Evolutionary conservation across 495 filamentous ascomycete genomes (phyloP).

Genomic region (Penicillium goetzii): DNA sequence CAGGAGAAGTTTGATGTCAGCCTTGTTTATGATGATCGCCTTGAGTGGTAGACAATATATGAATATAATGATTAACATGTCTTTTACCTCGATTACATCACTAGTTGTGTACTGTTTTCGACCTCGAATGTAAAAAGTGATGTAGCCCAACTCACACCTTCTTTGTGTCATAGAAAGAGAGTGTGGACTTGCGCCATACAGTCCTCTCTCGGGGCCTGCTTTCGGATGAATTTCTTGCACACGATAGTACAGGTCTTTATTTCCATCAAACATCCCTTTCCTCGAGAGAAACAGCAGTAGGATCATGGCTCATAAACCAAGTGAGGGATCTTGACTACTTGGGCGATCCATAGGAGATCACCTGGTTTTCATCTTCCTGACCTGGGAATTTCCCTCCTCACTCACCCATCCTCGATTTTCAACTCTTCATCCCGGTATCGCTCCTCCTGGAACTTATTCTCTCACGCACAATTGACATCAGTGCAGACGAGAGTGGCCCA

Average conservation of each 20-base stretch:
- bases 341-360: neutral
- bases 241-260: neutral
- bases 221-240: too few relatives aligned
- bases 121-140: too few relatives aligned
- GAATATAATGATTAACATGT: neutral
- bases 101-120: neutral
- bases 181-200: neutral
- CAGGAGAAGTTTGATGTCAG: constrained; percentile 58
- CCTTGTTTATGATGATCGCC: constrained; percentile 58
- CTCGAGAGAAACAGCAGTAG: neutral
- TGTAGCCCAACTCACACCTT: too few relatives aligned
- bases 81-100: neutral
- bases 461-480: neutral
- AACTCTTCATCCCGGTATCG: neutral
- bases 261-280: neutral
- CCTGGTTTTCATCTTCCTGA: neutral
- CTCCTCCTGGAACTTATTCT: neutral
- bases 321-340: neutral
- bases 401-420: neutral
- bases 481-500: neutral
- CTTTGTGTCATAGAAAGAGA: too few relatives aligned
- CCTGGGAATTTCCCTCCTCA: neutral
- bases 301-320: neutral
- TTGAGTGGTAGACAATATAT: constrained; percentile 29
- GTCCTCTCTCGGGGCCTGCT: neutral